These are phyloP conservation scores for Aegle marmelos DNA, from an alignment of 345 rosid species.

Conservation along the genomic window DNA sequence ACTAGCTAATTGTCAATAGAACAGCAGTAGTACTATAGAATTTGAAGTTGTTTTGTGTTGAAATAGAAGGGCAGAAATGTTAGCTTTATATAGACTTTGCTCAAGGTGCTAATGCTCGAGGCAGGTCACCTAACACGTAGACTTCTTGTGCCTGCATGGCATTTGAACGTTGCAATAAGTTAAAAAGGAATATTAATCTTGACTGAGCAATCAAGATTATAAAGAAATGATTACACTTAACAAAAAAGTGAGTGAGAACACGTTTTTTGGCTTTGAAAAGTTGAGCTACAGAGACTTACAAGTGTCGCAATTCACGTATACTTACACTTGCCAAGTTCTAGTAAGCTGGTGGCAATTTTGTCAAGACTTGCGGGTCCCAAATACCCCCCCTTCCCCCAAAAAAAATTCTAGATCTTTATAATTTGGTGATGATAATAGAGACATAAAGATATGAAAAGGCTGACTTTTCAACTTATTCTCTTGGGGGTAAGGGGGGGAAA, in stretches of 20 bases:
- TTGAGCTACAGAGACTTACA: background rate
- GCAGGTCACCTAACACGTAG: slow-evolving; percentile 73
- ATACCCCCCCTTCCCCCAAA: background rate
- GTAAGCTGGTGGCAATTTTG: background rate
- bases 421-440: background rate
- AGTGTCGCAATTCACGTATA: background rate
- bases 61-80: slow-evolving; percentile 3
- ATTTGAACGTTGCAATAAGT: background rate
- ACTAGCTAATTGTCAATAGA: slow-evolving; percentile 10
- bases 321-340: background rate
- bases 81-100: slow-evolving; percentile 45
- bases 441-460: background rate
- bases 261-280: background rate
- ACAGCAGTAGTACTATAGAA: background rate
- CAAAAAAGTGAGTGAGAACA: background rate
- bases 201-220: background rate
- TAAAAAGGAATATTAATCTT: background rate
- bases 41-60: background rate
- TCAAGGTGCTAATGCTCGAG: slow-evolving; percentile 16
- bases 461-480: background rate
- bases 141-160: slow-evolving; percentile 26
- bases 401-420: background rate
- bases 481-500: too few relatives aligned
- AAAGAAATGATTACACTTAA: background rate
- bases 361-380: slow-evolving; percentile 8